A percentile compares a stretch with the other conserved stretches of the same genome.
Conservation (phyloP, 805 yeast genomes). For the Wickerhamiella hasegawae region DNA sequence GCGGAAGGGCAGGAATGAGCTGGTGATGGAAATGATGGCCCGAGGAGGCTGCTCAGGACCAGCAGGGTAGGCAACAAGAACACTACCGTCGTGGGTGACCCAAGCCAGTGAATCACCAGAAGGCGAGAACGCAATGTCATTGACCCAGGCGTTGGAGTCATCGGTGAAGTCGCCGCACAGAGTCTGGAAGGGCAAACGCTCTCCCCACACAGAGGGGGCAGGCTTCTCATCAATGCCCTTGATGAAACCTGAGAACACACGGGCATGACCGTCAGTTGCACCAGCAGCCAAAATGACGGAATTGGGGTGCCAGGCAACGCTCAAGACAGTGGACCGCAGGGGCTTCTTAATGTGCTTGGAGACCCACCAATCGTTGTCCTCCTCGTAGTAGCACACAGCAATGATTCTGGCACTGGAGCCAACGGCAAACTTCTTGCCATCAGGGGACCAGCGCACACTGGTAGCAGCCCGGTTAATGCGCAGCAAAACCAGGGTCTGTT, state of each 20-base stretch:
- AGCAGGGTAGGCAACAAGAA: slow-evolving; percentile 63
- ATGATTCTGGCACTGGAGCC: slow-evolving; percentile 90
- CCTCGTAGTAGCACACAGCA: slow-evolving; percentile 92
- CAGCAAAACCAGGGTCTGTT: slow-evolving; percentile 81
- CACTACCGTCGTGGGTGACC: slow-evolving; percentile 75
- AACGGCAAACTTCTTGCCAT: slow-evolving; percentile 90
- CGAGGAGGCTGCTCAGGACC: slow-evolving; percentile 50
- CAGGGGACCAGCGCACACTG: slow-evolving; percentile 85
- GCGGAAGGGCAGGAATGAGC: slow-evolving; percentile 66
- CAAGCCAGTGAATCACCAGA: slow-evolving; percentile 63
- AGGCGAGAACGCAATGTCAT: slow-evolving; percentile 76
- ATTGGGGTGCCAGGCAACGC: slow-evolving; percentile 87
- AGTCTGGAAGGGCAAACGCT: slow-evolving; percentile 85
- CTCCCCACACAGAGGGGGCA: slow-evolving; percentile 77
- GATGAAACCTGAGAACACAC: slow-evolving; percentile 78
- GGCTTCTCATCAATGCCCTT: slow-evolving; percentile 83
- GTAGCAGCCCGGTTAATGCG: slow-evolving; percentile 95
- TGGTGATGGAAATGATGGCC: slow-evolving; percentile 40
- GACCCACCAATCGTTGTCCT: slow-evolving; percentile 98
- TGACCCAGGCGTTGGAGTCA: slow-evolving; percentile 76
- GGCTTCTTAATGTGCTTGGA: slow-evolving; percentile 95
- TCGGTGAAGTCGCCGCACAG: slow-evolving; percentile 65
- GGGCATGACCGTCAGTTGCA: slow-evolving; percentile 81
- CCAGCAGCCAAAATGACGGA: slow-evolving; percentile 78
- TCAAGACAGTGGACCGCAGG: slow-evolving; percentile 69